A percentile compares a stretch with the other conserved stretches of the same genome.
These are phyloP conservation scores for Neofusicoccum sp. DNA, from an alignment of 2,329 filamentous ascomycete species.

Conservation along the genomic window DNA sequence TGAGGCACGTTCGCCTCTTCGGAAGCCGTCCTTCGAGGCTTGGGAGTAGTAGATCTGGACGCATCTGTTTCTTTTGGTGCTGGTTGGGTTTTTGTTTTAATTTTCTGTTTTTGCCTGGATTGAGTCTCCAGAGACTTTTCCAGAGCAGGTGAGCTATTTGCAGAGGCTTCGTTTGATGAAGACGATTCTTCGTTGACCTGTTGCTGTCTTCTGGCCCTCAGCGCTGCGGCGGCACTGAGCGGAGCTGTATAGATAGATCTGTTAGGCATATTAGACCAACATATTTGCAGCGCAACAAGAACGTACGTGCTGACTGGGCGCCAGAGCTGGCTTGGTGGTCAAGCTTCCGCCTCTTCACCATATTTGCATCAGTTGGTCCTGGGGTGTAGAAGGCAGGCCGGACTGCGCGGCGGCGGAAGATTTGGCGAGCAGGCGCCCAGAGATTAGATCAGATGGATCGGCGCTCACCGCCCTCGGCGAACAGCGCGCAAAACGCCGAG, in stretches of 20 bases:
- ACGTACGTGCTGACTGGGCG: not conserved
- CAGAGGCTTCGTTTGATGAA: not conserved
- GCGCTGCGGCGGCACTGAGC: conserved; percentile 18
- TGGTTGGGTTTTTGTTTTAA: not conserved
- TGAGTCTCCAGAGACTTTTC: not conserved
- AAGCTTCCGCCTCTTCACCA: conserved; percentile 11
- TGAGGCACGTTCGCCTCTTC: not conserved
- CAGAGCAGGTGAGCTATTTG: not conserved
- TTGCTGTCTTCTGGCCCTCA: conserved; percentile 13
- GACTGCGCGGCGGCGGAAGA: conserved; percentile 8
- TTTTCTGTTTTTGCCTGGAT: not conserved
- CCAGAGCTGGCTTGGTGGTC: not conserved
- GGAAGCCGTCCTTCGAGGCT: not conserved
- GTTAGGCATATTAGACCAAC: conserved; percentile 19
- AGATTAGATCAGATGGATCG: conserved; percentile 19
- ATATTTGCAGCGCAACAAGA: not conserved
- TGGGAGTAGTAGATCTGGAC: not conserved
- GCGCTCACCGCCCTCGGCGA: conserved; percentile 13
- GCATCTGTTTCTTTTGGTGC: not conserved
- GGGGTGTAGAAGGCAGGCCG: not conserved
- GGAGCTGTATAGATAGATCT: conserved; percentile 5
- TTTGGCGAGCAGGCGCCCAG: not conserved
- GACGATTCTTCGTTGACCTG: not conserved
- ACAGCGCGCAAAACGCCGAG: conserved; percentile 6
- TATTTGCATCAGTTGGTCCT: not conserved